These are phyloP conservation scores for Exophiala oligosperma DNA, from an alignment of 2,329 filamentous ascomycete species.

Conservation along the genomic window DNA sequence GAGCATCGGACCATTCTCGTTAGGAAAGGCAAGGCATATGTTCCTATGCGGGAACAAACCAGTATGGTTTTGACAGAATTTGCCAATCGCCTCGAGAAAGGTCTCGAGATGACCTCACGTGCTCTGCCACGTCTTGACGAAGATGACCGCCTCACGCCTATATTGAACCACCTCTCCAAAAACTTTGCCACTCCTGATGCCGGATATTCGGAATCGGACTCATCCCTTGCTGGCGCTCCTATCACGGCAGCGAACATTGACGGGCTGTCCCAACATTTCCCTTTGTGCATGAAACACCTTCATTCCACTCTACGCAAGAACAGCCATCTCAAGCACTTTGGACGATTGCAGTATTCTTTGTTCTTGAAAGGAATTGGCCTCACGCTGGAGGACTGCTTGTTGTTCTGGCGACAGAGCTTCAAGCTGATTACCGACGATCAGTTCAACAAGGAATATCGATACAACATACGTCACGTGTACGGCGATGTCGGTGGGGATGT, in stretches of 20 bases:
- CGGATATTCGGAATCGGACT: constrained; percentile 68
- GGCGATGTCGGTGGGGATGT: constrained; percentile 92
- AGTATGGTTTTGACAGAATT: constrained; percentile 91
- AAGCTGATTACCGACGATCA: constrained; percentile 85
- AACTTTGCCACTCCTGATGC: constrained; percentile 93
- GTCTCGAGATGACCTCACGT: constrained; percentile 87
- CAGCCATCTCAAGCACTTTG: constrained; percentile 88
- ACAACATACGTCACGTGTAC: constrained; percentile 94
- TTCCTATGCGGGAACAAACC: constrained; percentile 80
- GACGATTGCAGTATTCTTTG: constrained; percentile 88
- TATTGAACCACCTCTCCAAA: constrained; percentile 81
- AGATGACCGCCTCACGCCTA: constrained; percentile 82
- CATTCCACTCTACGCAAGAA: constrained; percentile 84
- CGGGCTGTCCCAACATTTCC: constrained; percentile 76
- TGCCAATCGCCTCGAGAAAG: constrained; percentile 72
- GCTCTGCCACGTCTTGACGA: constrained; percentile 91
- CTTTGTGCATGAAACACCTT: constrained; percentile 90
- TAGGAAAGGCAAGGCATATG: constrained; percentile 81
- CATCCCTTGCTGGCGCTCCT: constrained; percentile 66
- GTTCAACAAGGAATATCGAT: constrained; percentile 97
- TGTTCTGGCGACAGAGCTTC: constrained; percentile 90
- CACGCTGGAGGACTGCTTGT: constrained; percentile 82
- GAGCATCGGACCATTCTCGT: constrained; percentile 76
- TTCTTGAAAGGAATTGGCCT: constrained; percentile 96
- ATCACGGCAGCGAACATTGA: constrained; percentile 81